phyloP scores from a whole-genome alignment of 2,329 filamentous ascomycete genomes.

The Helminthosporium solani region DNA sequence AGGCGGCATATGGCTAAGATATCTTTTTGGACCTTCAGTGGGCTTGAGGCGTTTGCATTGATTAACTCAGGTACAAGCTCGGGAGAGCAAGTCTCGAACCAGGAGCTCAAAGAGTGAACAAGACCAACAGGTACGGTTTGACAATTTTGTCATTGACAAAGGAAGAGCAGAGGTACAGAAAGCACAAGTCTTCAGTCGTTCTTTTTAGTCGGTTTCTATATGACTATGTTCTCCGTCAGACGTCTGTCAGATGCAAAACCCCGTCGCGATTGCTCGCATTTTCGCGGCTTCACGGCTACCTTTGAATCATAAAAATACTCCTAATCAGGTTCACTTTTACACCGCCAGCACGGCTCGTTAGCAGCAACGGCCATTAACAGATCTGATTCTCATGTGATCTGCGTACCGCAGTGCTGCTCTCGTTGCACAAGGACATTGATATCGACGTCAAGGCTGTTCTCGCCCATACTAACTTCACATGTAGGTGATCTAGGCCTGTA shows the following conservation, averaged over 20 bases:
- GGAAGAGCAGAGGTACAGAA: neutral
- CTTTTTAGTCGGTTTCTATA: neutral
- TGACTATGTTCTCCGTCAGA: neutral
- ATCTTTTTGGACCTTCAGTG: neutral
- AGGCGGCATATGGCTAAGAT: neutral
- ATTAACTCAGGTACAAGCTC: neutral
- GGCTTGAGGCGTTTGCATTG: neutral
- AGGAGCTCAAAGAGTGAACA: neutral
- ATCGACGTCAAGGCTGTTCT: neutral
- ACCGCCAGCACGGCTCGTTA: conserved; percentile 13
- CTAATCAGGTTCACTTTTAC: conserved; percentile 19
- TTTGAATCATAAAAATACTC: conserved; percentile 4
- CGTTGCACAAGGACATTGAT: neutral
- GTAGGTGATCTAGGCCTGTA: neutral
- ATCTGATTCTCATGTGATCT: neutral
- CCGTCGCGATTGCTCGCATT: conserved; percentile 11
- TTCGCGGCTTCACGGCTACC: neutral
- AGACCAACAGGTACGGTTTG: neutral
- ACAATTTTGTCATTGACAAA: neutral
- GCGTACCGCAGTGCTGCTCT: neutral
- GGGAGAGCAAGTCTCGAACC: neutral
- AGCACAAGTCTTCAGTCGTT: neutral
- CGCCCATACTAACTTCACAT: neutral
- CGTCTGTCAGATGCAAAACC: conserved; percentile 9
- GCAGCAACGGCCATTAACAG: conserved; percentile 14